Evolutionary conservation across 1,139 yeast species (phyloP).

Genomic region (Diutina pseudorugosa): DNA sequence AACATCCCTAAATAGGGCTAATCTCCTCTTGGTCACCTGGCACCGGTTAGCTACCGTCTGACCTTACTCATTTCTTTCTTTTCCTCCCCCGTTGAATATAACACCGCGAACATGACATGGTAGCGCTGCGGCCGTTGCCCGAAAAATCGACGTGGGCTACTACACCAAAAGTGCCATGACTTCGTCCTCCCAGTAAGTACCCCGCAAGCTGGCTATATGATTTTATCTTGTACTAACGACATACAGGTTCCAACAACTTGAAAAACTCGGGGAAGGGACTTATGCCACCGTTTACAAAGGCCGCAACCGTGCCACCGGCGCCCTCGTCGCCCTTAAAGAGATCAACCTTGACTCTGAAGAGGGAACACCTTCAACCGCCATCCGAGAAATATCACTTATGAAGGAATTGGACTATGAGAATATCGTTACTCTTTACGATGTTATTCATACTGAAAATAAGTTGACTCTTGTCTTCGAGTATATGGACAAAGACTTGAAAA

Average conservation of each 20-base stretch:
- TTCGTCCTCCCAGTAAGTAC: constrained; percentile 2
- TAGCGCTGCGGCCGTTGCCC: not conserved
- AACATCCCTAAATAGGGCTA: not conserved
- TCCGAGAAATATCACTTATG: constrained; percentile 91
- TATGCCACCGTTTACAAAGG: constrained; percentile 98
- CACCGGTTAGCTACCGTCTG: not conserved
- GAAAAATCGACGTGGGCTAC: not conserved
- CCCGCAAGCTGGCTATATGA: not conserved
- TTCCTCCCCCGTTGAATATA: not conserved
- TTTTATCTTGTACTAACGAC: constrained; percentile 5
- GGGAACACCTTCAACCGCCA: constrained; percentile 97
- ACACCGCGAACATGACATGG: not conserved
- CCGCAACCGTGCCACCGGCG: constrained; percentile 82
- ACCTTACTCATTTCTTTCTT: not conserved
- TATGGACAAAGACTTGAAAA: constrained; percentile 89
- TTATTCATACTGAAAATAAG: constrained; percentile 93
- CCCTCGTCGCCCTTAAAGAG: constrained; percentile 88
- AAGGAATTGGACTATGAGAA: constrained; percentile 92
- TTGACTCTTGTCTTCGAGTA: constrained; percentile 85
- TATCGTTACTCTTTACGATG: constrained; percentile 87
- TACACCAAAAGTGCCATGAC: not conserved
- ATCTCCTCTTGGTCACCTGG: not conserved
- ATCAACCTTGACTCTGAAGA: constrained; percentile 92
- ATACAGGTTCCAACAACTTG: constrained; percentile 45
- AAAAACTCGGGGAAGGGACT: constrained; percentile 94